These are phyloP conservation scores for Myxozyma lipomycoides DNA, from an alignment of 805 yeast species.

Conservation along the genomic window DNA sequence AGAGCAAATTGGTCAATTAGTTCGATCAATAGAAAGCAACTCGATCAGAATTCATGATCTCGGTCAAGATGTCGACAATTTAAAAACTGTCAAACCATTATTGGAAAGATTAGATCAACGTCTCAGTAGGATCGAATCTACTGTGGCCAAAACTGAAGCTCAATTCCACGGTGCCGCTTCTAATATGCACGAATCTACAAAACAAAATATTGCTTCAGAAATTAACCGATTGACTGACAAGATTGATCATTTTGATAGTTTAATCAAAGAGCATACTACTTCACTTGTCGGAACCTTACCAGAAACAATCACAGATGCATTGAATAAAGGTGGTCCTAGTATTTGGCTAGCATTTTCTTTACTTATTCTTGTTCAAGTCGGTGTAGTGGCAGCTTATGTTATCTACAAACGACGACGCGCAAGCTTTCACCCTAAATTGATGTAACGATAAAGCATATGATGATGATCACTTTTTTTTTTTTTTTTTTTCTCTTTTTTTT, in stretches of 20 bases:
- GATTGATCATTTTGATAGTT: constrained; percentile 19
- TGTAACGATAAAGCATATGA: constrained; percentile 9
- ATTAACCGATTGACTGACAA: constrained; percentile 18
- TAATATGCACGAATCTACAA: constrained; percentile 25
- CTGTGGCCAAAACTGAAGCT: constrained; percentile 20
- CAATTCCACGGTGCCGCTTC: constrained; percentile 28
- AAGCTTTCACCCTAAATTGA: constrained; percentile 23
- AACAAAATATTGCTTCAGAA: constrained; percentile 24
- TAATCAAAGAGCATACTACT: constrained; percentile 33
- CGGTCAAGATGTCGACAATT: constrained; percentile 23
- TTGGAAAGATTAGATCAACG: constrained; percentile 24
- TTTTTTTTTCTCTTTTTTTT: no score
- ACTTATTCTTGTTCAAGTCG: constrained; percentile 31
- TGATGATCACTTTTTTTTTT: no score
- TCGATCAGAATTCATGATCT: constrained; percentile 6
- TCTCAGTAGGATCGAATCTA: constrained; percentile 20
- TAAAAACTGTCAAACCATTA: constrained; percentile 17
- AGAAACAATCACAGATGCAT: constrained; percentile 31
- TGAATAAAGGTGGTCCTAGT: constrained; percentile 32
- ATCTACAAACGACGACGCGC: constrained; percentile 32
- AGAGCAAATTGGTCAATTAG: background rate
- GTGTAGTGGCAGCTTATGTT: constrained; percentile 33
- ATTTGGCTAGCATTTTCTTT: constrained; percentile 31
- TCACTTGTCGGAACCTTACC: constrained; percentile 31
- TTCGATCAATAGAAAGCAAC: background rate